Conservation (phyloP, 345 rosid species). For the Erucastrum elatum region DNA sequence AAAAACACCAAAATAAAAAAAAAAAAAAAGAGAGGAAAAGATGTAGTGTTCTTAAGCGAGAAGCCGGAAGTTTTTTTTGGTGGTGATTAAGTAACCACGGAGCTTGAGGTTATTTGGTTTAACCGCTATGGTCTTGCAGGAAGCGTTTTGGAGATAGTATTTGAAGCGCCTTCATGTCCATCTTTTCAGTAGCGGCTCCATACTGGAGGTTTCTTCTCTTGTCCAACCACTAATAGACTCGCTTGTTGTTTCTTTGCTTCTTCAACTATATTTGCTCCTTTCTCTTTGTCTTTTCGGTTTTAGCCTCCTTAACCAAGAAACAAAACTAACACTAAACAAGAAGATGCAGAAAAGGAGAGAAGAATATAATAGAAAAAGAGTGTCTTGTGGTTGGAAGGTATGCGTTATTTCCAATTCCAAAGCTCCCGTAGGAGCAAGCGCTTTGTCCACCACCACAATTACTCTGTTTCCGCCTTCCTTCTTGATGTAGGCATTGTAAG, state of each 20-base stretch:
- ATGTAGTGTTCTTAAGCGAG: conserved; percentile 51
- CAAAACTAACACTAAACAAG: not conserved
- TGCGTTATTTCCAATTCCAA: conserved; percentile 87
- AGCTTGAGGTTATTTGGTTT: conserved; percentile 69
- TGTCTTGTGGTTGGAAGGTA: conserved; percentile 57
- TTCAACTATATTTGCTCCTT: conserved; percentile 71
- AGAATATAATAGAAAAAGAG: conserved; percentile 60
- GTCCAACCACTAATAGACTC: conserved; percentile 72
- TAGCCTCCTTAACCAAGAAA: conserved; percentile 31
- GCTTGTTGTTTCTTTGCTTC: conserved; percentile 66
- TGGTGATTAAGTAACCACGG: conserved; percentile 89
- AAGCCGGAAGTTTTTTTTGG: conserved; percentile 88
- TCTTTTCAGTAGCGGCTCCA: conserved; percentile 56
- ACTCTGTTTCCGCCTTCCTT: conserved; percentile 54
- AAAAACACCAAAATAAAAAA: not conserved
- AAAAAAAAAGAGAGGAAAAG: not conserved
- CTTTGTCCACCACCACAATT: conserved; percentile 83
- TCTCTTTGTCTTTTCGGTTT: conserved; percentile 59
- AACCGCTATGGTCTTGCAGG: conserved; percentile 58
- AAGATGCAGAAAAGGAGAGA: not conserved
- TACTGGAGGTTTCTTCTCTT: conserved; percentile 58
- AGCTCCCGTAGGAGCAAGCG: conserved; percentile 66
- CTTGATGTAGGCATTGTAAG: too few species aligned
- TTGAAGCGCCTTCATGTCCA: conserved; percentile 51
- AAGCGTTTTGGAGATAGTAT: conserved; percentile 47